Evolutionary conservation across 257 asterid species (phyloP), one percentile per base, ranked within the genome.

Genomic region (Penstemon davidsonii): DNA sequence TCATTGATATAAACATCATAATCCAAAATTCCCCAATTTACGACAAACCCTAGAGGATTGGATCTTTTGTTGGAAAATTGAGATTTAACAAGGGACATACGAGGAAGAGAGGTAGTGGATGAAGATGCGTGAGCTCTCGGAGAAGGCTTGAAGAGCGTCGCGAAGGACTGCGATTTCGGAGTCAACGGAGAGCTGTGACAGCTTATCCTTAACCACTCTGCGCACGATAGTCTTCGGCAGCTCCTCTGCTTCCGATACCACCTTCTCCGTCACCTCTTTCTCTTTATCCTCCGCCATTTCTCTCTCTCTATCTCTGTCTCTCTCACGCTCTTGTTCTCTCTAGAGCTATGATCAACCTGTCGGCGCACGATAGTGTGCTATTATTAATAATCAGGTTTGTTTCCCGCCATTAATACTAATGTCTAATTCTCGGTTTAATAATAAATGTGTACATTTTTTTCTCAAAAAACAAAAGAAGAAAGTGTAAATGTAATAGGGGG

Each of bases 191-290:
- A 94, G 83, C 75, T 84, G 90, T 6, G 99, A 87, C 1, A 94
- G 91, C 79, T 86, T 94, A 18, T 94, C 95, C 90, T 88, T 91
- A 73, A 94, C 96, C 77, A 94, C 68, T 25, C 96, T 85, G 71
- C 97, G 94, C 71, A 91, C 93, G 50, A 94, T 87, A 64, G 96
- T 71, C 87, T 87, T 91, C 7, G 99, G 99, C 69, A 94, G 89
- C 81, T 79, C 86, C 76, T 94, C 96, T 66, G 78, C 71, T 13
- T 78, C 95, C 19, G 79, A 70, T 4, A 76, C 79, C 42, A 71
- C 86, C 50, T 73, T 76, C 64, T 83, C 88, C 62, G 79, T 70
- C 58, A 62, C 19, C 56, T 62, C 89, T 9, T 76, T 72, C 36
- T 57, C 84, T 11, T 75, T 75, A 65, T 67, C 68, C 64, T 72